Evolutionary conservation across 176 grass and related monocot genomes (phyloP), one percentile per base, ranked within the genome.

Genomic region (Melocanna baccifera): DNA sequence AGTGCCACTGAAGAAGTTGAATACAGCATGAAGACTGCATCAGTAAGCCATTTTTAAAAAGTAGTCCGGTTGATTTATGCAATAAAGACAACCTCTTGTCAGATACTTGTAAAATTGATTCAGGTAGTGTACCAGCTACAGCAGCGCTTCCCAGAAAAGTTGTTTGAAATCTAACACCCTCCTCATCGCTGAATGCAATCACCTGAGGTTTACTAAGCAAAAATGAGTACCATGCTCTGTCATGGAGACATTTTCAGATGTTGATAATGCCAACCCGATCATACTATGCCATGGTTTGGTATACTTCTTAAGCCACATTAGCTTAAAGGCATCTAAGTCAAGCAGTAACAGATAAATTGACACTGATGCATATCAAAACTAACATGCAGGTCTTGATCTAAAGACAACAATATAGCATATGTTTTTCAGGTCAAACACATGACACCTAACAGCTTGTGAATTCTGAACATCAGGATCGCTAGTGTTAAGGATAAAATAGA

Each of bases 161-260:
- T 40, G 93, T 92, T 57, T 99, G 96, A 74, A 99, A 99, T 59
- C 93, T 90, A 56, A 99, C 83, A 3, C 96, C 96, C 82, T 99
- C 96, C 86, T 99, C 96, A 40, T 99, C 93, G 26, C 96, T 96
- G 88, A 99, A 99, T 88, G 96, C 93, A 79, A 99, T 99, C 8
- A 99, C 89, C 96, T 99, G 78, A 77, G 19, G 39, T 48, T 77
- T 76, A 78, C 9, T 10, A 67, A 30, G 32, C 6, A 41, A 67
- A 82, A 42, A 29, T 73, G 23, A 75, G 56, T 32, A 51, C 2
- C 16, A 39, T 34, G 53, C 14, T 32, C 15, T 34, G 3, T 62
- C 36, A 26, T 69, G 14, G 14, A 2, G 6, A 32, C 30, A 73
- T 12, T 26, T 71, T 79, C 12, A 20, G 25, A 72, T 19, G 25